These are phyloP conservation scores for Pichia cactophila DNA, from an alignment of 1,139 yeast species.

Conservation along the genomic window DNA sequence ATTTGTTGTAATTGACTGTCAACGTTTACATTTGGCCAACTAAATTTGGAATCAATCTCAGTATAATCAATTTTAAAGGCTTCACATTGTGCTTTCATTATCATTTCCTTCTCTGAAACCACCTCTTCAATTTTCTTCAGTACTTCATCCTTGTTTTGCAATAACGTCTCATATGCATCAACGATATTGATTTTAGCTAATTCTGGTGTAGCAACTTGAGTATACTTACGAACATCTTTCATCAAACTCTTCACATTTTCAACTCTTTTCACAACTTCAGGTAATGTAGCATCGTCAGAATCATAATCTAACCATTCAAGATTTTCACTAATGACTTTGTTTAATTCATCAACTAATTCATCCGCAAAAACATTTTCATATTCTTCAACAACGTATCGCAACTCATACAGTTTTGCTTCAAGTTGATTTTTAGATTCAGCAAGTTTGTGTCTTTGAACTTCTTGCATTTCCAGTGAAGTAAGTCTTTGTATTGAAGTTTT, in stretches of 20 bases:
- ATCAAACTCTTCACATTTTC: not conserved
- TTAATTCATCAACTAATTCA: slow-evolving; percentile 32
- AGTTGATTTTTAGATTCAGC: slow-evolving; percentile 47
- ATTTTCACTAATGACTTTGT: slow-evolving; percentile 37
- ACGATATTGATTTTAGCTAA: slow-evolving; percentile 1
- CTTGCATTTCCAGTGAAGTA: slow-evolving; percentile 29
- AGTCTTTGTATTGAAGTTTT: slow-evolving; percentile 26
- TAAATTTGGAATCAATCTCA: not conserved
- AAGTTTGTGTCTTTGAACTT: slow-evolving; percentile 38
- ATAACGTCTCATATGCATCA: slow-evolving; percentile 2
- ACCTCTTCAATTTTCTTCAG: not conserved
- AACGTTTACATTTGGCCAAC: slow-evolving; percentile 19
- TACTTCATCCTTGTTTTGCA: not conserved
- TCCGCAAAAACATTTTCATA: slow-evolving; percentile 33
- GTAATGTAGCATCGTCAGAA: slow-evolving; percentile 43
- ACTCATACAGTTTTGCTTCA: slow-evolving; percentile 51
- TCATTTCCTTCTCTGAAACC: not conserved
- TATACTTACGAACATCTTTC: slow-evolving; percentile 38
- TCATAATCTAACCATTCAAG: slow-evolving; percentile 80
- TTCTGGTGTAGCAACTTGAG: slow-evolving; percentile 18
- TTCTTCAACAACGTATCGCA: slow-evolving; percentile 47
- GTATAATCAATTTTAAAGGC: slow-evolving; percentile 42
- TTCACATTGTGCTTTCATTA: slow-evolving; percentile 35
- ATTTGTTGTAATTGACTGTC: slow-evolving; percentile 30
- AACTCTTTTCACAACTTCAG: slow-evolving; percentile 22